Evolutionary conservation across 1,284 basidiomycete species (phyloP).

Genomic region (Volvariella surrecta): DNA sequence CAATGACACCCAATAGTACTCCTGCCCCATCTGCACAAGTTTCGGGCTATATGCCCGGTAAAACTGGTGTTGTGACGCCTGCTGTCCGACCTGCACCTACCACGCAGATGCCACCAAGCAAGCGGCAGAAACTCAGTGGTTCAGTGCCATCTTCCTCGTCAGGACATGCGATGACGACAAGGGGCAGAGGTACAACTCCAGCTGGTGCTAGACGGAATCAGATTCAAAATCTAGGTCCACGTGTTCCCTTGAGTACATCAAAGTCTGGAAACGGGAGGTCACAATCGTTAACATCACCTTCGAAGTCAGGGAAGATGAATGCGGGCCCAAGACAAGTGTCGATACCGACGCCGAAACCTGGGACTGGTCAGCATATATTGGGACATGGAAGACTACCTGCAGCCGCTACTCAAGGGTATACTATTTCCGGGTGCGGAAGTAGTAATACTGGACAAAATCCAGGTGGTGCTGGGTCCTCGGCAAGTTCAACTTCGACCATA

Average conservation of each 20-base stretch:
- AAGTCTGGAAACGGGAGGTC: slow-evolving; percentile 23
- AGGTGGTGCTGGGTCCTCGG: slow-evolving; percentile 7
- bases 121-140: slow-evolving; percentile 47
- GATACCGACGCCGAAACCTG: slow-evolving; percentile 38
- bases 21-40: no score
- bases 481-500: not conserved
- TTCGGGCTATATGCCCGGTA: slow-evolving; percentile 27
- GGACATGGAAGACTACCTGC: slow-evolving; percentile 40
- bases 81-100: slow-evolving; percentile 45
- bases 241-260: slow-evolving; percentile 27
- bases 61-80: slow-evolving; percentile 43
- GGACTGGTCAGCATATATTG: slow-evolving; percentile 39
- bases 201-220: slow-evolving; percentile 13
- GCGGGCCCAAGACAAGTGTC: slow-evolving; percentile 25
- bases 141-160: slow-evolving; percentile 3
- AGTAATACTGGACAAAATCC: slow-evolving; percentile 5
- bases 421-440: slow-evolving; percentile 13
- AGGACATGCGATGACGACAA: not conserved
- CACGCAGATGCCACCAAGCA: slow-evolving; percentile 42
- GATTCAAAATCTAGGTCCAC: slow-evolving; percentile 11
- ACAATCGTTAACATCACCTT: slow-evolving; percentile 37
- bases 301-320: slow-evolving; percentile 29
- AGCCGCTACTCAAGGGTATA: slow-evolving; percentile 6
- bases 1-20: slow-evolving; percentile 45
- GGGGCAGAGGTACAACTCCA: slow-evolving; percentile 13